Evolutionary conservation across 208 protist genomes (phyloP).

Genomic region (Acanthamoeba rhysodes): DNA sequence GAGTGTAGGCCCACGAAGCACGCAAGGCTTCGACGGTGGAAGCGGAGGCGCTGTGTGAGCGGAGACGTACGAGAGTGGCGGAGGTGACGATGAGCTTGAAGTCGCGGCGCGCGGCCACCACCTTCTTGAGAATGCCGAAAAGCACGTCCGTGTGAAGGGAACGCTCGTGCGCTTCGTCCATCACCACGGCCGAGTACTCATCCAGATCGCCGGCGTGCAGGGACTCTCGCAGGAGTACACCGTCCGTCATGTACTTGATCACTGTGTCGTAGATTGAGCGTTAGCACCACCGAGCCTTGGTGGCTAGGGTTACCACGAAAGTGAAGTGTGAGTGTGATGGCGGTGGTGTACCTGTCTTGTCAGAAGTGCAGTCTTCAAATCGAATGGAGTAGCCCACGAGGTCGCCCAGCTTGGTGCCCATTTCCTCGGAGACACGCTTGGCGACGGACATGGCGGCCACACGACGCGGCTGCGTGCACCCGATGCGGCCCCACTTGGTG

Average conservation of each 20-base stretch:
- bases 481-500: slow-evolving; percentile 84
- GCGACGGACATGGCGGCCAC: slow-evolving; percentile 97
- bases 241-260: slow-evolving; percentile 97
- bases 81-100: slow-evolving; percentile 99
- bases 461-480: slow-evolving; percentile 95
- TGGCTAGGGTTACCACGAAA: neutral
- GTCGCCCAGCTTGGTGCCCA: slow-evolving; percentile 90
- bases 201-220: slow-evolving; percentile 88
- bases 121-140: slow-evolving; percentile 96
- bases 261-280: slow-evolving; percentile 92
- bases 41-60: neutral
- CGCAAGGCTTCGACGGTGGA: neutral
- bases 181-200: slow-evolving; percentile 92
- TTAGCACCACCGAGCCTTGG: neutral
- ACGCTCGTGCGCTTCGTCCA: slow-evolving; percentile 97
- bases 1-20: too few relatives aligned
- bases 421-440: slow-evolving; percentile 95
- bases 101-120: slow-evolving; percentile 91
- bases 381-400: slow-evolving; percentile 91
- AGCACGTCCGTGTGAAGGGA: slow-evolving; percentile 98
- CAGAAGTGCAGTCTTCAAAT: slow-evolving; percentile 89
- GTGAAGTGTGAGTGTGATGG: too few relatives aligned
- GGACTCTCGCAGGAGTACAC: slow-evolving; percentile 93
- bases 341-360: slow-evolving; percentile 66
- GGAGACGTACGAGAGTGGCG: slow-evolving; percentile 97